Percentiles rank a stretch among this genome's conserved stretches.
Conservation (phyloP, 2,329 filamentous ascomycete species). For the Fusarium napiforme region DNA sequence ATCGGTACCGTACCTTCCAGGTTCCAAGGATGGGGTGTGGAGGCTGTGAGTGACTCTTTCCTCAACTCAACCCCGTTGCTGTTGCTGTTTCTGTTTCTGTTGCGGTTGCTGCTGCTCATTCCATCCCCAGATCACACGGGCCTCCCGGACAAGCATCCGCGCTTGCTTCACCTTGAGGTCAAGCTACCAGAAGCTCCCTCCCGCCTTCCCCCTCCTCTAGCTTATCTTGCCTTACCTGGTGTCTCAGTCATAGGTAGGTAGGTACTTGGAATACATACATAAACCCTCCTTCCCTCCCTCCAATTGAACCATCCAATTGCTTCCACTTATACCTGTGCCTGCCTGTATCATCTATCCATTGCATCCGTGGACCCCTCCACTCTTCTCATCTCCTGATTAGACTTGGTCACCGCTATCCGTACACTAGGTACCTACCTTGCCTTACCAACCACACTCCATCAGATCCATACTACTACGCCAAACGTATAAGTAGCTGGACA, state of each 20-base stretch:
- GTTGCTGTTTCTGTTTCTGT: background rate
- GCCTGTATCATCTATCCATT: conserved; percentile 1
- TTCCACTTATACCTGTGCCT: conserved; percentile 21
- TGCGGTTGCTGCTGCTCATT: conserved; percentile 12
- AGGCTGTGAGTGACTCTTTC: conserved; percentile 13
- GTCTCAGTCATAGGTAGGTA: conserved; percentile 1
- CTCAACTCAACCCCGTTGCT: conserved; percentile 21
- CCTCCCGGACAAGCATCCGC: conserved; percentile 21
- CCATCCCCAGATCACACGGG: conserved; percentile 31
- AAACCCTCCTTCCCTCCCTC: conserved; percentile 25
- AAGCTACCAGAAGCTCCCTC: conserved; percentile 26
- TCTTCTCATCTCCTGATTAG: conserved; percentile 29
- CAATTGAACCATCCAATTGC: conserved; percentile 12
- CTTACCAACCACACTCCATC: background rate
- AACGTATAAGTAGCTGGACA: conserved; percentile 34
- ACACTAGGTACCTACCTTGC: background rate
- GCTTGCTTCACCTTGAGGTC: conserved; percentile 19
- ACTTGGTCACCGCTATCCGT: conserved; percentile 26
- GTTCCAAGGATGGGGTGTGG: conserved; percentile 12
- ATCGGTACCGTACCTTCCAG: conserved; percentile 10
- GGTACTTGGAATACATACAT: conserved; percentile 24
- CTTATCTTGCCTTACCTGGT: conserved; percentile 15
- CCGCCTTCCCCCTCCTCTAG: conserved; percentile 21
- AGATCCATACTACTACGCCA: conserved; percentile 1
- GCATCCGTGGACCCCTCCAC: conserved; percentile 1